phyloP scores from a whole-genome alignment of 2,329 filamentous ascomycete species.

The Cadophora sp. region DNA sequence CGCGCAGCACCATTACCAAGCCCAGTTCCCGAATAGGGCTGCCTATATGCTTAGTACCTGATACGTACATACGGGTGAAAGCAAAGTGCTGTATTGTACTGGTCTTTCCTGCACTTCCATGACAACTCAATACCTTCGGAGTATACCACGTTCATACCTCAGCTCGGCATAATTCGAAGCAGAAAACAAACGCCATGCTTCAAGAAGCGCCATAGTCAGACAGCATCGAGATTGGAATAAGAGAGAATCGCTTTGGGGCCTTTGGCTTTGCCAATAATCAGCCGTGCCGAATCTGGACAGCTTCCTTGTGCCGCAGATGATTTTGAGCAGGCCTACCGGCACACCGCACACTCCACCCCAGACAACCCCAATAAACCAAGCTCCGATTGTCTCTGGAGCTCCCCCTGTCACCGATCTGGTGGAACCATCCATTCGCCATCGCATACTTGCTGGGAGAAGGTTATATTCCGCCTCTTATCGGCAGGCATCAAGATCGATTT shows the following conservation, averaged over 20 bases:
- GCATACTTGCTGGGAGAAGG: slow-evolving; percentile 22
- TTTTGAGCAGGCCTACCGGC: slow-evolving; percentile 12
- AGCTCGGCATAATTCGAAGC: background rate
- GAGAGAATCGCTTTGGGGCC: background rate
- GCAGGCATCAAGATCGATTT: slow-evolving; percentile 19
- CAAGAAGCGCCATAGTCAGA: slow-evolving; percentile 12
- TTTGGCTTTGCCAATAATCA: slow-evolving; percentile 25
- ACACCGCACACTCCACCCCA: background rate
- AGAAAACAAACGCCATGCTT: slow-evolving; percentile 3
- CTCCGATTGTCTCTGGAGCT: slow-evolving; percentile 12
- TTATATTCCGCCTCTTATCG: slow-evolving; percentile 23
- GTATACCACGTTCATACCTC: background rate
- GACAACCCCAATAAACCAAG: slow-evolving; percentile 13
- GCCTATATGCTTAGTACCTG: background rate
- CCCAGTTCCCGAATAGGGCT: slow-evolving; percentile 4
- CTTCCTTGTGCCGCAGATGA: slow-evolving; percentile 4
- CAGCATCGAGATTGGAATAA: background rate
- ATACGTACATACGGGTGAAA: background rate
- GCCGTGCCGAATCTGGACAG: slow-evolving; percentile 19
- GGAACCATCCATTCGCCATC: slow-evolving; percentile 17
- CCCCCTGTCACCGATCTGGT: slow-evolving; percentile 14
- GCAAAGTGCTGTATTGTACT: background rate
- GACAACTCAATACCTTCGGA: background rate
- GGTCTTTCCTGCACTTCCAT: too few species aligned
- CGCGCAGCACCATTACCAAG: slow-evolving; percentile 7